Evolutionary conservation across 2,329 filamentous ascomycete genomes (phyloP).

Genomic region (Penicillium sp.): DNA sequence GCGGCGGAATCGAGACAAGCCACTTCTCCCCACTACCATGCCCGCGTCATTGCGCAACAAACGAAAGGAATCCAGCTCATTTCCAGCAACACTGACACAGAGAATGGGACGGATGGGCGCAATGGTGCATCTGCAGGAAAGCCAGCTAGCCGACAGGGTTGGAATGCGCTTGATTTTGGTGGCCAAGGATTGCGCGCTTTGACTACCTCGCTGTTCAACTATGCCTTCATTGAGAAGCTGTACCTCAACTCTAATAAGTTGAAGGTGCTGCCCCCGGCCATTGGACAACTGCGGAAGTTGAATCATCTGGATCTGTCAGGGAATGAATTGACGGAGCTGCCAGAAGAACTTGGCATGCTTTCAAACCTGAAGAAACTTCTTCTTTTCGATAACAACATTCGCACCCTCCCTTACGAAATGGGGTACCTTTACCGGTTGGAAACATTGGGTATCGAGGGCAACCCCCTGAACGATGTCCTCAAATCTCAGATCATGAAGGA

Average conservation of each 20-base stretch:
- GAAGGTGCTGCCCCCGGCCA: constrained; percentile 70
- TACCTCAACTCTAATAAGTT: constrained; percentile 94
- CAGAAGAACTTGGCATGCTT: constrained; percentile 93
- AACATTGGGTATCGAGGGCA: constrained; percentile 86
- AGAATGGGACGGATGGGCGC: constrained; percentile 54
- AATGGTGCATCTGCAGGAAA: constrained; percentile 65
- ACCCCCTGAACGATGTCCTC: constrained; percentile 72
- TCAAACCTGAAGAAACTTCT: constrained; percentile 82
- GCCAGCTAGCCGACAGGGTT: constrained; percentile 65
- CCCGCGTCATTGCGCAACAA: constrained; percentile 47
- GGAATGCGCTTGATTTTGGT: constrained; percentile 90
- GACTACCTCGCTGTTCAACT: constrained; percentile 75
- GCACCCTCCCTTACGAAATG: constrained; percentile 77
- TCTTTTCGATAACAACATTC: constrained; percentile 87
- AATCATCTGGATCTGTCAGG: constrained; percentile 82
- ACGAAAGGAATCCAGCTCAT: constrained; percentile 46
- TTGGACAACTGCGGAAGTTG: constrained; percentile 78
- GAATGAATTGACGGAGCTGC: constrained; percentile 79
- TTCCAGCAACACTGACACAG: constrained; percentile 51
- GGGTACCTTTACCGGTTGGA: constrained; percentile 87
- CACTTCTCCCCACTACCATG: constrained; percentile 70
- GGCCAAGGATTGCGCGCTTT: constrained; percentile 91
- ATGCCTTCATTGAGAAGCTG: constrained; percentile 84
- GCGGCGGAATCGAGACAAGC: constrained; percentile 71
- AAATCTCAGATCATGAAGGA: constrained; percentile 83